A percentile compares a stretch with the other conserved stretches of the same genome.
Conservation (phyloP, 148 eudicot genomes). For the Spergularia bocconei region DNA sequence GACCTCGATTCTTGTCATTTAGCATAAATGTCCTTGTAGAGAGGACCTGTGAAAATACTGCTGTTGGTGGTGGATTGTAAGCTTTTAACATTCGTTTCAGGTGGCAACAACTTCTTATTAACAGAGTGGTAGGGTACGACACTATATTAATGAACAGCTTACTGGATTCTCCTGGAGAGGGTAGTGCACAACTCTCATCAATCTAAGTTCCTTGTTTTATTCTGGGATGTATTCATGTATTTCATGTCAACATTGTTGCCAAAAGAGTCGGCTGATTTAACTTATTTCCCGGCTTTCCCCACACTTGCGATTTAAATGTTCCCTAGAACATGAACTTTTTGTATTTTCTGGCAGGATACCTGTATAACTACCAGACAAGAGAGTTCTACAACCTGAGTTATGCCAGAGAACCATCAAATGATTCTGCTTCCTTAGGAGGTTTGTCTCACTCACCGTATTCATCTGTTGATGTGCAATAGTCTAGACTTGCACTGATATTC, state of each 20-base stretch:
- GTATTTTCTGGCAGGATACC: conserved; percentile 66
- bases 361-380: conserved; percentile 86
- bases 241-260: not conserved
- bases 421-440: conserved; percentile 88
- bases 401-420: conserved; percentile 85
- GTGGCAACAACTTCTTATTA: conserved; percentile 98
- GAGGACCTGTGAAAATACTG: not conserved
- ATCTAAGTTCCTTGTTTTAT: not conserved
- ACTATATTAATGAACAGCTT: conserved; percentile 96
- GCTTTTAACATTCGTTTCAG: conserved; percentile 34
- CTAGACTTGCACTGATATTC: not conserved
- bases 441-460: conserved; percentile 25
- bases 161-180: conserved; percentile 85
- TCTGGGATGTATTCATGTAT: conserved; percentile 6
- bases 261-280: not conserved
- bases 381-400: conserved; percentile 89
- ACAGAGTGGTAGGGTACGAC: conserved; percentile 95
- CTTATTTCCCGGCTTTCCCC: not conserved
- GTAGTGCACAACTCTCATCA: conserved; percentile 31
- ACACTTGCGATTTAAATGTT: conserved; percentile 4
- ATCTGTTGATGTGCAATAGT: conserved; percentile 1
- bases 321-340: not conserved
- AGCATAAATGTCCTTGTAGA: not conserved
- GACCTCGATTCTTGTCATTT: not conserved
- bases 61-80: not conserved